Conservation (phyloP, 2,329 filamentous ascomycete species). For the Ophiocordyceps camponoti-floridani region DNA sequence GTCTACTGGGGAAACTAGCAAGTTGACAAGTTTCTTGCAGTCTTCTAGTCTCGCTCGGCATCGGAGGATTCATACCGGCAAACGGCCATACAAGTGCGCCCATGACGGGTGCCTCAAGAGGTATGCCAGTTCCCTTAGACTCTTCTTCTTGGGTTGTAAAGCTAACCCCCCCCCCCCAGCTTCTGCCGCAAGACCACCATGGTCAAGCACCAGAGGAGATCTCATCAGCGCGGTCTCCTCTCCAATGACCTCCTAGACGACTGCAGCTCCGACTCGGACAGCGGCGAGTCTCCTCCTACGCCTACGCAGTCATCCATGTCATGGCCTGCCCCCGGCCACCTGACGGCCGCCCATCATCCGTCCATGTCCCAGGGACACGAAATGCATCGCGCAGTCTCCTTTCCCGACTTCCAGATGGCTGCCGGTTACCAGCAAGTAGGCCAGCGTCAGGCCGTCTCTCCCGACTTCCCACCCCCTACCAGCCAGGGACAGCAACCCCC, state of each 20-base stretch:
- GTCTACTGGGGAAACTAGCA: background rate
- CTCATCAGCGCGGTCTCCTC: constrained; percentile 40
- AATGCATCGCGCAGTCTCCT: constrained; percentile 34
- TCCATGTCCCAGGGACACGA: constrained; percentile 17
- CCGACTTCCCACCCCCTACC: constrained; percentile 10
- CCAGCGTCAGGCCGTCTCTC: constrained; percentile 6
- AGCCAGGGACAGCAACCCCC: constrained; percentile 11
- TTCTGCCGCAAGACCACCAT: constrained; percentile 58
- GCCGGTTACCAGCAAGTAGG: constrained; percentile 23
- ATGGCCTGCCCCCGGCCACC: constrained; percentile 28
- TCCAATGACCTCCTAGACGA: constrained; percentile 35
- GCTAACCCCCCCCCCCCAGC: constrained; percentile 17
- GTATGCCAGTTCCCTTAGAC: constrained; percentile 10
- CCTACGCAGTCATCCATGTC: constrained; percentile 33
- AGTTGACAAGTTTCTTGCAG: constrained; percentile 16
- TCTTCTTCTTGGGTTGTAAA: background rate
- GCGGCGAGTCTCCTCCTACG: constrained; percentile 39
- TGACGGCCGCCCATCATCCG: constrained; percentile 16
- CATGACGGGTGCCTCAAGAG: constrained; percentile 46
- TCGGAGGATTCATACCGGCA: constrained; percentile 47
- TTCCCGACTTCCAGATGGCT: constrained; percentile 30
- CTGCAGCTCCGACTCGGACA: constrained; percentile 36
- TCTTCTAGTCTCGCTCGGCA: constrained; percentile 49
- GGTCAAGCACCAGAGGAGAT: constrained; percentile 47
- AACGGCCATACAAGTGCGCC: constrained; percentile 45